Evolutionary conservation across 176 grass and related monocot genomes (phyloP), one percentile per base, ranked within the genome.

Genomic region (Panicum miliaceum): DNA sequence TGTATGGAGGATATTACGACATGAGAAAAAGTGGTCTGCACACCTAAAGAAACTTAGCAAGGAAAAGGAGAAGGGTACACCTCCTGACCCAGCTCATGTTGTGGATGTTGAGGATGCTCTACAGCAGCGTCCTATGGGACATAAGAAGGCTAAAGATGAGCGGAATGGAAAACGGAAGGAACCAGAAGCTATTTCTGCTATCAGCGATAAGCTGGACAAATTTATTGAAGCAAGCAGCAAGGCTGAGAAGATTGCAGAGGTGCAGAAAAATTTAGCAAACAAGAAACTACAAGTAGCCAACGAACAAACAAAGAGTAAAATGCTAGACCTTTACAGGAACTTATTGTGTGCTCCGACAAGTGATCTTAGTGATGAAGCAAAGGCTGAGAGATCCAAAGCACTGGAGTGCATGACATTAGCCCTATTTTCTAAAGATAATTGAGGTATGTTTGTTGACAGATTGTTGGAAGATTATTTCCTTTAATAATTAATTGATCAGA

Each of bases 241-340:
- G 20, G 66, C 38, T 69, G 66, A 69, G 37, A 69, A 69, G 38
- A 23, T 69, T 18, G 36, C 66, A 68, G 65, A 68, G 8, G 37
- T 42, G 16, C 65, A 68, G 18, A 18, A 68, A n/a, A 22, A 3
- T 68, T 68, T 68, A 19, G 65, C 65, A 41, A 42, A 42, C 18
- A 52, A 18, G 50, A 18, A 52, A 16, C 50, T 52, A 52, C 15
- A 52, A 52, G 50, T 6, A 18, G 50, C 36, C 7, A 1, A 68
- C 8, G 37, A 4, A 68, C 3, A 22, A n/a, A 68, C 36, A 22
- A 42, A 68, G 65, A 3, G 65, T n/a, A 68, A 68, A 42, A 41
- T 68, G 65, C 15, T 68, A 11, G 37, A 68, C 13, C 34, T 38
- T 68, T 42, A 68, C 7, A 68, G 6, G 12, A 37, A 68, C 0